Conservation (phyloP, 2,329 filamentous ascomycete species). For the Fusarium torreyae region DNA sequence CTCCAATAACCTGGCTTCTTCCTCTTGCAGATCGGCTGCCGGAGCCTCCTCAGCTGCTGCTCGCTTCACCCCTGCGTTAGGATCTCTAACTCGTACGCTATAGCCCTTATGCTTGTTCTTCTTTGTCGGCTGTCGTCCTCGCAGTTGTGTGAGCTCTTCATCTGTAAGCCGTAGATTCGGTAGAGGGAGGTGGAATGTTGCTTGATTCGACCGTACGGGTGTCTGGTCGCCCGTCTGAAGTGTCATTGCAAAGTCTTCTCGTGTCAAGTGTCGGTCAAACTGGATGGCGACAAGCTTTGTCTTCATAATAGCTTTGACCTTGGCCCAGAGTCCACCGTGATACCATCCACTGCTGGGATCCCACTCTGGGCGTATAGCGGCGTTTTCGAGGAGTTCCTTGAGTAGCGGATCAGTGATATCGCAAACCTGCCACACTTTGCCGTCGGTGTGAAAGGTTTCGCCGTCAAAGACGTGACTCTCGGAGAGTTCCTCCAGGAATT, state of each 20-base stretch:
- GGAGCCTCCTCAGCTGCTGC: slow-evolving; percentile 34
- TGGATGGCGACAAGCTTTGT: slow-evolving; percentile 82
- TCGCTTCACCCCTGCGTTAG: slow-evolving; percentile 38
- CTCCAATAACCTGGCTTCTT: slow-evolving; percentile 42
- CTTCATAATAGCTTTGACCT: slow-evolving; percentile 89
- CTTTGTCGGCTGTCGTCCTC: slow-evolving; percentile 55
- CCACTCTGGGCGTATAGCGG: slow-evolving; percentile 71
- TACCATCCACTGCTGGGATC: slow-evolving; percentile 86
- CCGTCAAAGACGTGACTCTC: slow-evolving; percentile 88
- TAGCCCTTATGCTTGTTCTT: slow-evolving; percentile 57
- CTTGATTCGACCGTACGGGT: slow-evolving; percentile 50
- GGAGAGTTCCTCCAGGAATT: slow-evolving; percentile 57
- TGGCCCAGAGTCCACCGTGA: slow-evolving; percentile 83
- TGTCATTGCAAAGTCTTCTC: slow-evolving; percentile 56
- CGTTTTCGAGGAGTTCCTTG: slow-evolving; percentile 73
- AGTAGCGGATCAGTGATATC: slow-evolving; percentile 89
- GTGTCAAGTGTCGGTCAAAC: slow-evolving; percentile 65
- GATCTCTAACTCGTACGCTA: slow-evolving; percentile 52
- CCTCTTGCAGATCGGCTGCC: slow-evolving; percentile 44
- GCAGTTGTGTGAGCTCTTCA: slow-evolving; percentile 55
- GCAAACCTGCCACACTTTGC: slow-evolving; percentile 94
- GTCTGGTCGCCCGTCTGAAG: slow-evolving; percentile 55
- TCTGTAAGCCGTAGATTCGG: slow-evolving; percentile 56
- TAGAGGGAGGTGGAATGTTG: slow-evolving; percentile 54
- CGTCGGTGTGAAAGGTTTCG: slow-evolving; percentile 79